A percentile compares a stretch with the other conserved stretches of the same genome.
These are phyloP conservation scores for Chaetomidium leptoderma DNA, from an alignment of 495 filamentous ascomycete genomes.

Conservation along the genomic window DNA sequence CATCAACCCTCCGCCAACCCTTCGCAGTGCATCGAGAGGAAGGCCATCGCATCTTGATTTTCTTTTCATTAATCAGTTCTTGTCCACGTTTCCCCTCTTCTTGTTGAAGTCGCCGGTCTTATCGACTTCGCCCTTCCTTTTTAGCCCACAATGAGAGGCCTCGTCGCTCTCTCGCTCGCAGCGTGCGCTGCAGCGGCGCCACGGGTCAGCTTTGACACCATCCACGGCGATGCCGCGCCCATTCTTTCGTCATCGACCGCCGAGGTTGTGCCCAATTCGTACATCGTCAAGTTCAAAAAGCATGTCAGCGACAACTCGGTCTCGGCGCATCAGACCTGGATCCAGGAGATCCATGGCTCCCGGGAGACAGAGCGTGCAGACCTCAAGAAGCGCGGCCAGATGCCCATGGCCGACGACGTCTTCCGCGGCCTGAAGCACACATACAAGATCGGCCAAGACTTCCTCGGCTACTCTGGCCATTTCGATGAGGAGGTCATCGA, in stretches of 20 bases:
- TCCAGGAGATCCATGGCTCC: constrained; percentile 73
- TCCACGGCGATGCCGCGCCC: constrained; percentile 83
- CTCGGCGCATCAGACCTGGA: constrained; percentile 80
- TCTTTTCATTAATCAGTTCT: constrained; percentile 22
- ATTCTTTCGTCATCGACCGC: constrained; percentile 76
- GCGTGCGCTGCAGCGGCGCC: constrained; percentile 70
- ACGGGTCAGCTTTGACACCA: constrained; percentile 65
- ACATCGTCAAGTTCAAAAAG: constrained; percentile 98
- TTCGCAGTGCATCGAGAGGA: constrained; percentile 29
- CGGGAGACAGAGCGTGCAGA: constrained; percentile 60
- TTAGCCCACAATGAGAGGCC: constrained; percentile 64
- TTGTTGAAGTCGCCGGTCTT: constrained; percentile 41
- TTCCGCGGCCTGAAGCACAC: constrained; percentile 92
- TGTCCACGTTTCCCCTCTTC: constrained; percentile 27
- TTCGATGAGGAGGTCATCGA: constrained; percentile 92
- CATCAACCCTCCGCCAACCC: constrained; percentile 25
- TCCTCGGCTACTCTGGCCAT: constrained; percentile 91
- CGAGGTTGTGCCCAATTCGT: constrained; percentile 76
- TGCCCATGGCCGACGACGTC: constrained; percentile 63
- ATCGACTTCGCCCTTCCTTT: constrained; percentile 38
- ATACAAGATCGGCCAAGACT: constrained; percentile 76
- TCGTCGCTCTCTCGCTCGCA: constrained; percentile 62
- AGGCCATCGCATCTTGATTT: constrained; percentile 29
- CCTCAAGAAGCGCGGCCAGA: constrained; percentile 83
- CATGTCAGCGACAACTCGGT: constrained; percentile 68